Conservation (phyloP, 2,329 filamentous ascomycete species). For the Fusarium chlamydosporum region DNA sequence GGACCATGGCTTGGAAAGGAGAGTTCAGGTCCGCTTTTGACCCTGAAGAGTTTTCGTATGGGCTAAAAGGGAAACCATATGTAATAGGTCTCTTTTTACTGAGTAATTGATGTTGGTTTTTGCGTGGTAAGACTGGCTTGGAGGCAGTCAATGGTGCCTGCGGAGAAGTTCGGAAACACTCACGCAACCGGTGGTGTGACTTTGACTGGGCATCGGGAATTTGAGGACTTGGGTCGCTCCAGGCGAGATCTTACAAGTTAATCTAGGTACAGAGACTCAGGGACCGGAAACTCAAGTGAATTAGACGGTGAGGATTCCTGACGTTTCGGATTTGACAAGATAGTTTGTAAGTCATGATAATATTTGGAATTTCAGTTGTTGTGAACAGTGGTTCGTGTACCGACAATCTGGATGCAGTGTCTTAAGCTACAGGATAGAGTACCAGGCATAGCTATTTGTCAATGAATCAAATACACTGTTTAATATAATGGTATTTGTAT, state of each 20-base stretch:
- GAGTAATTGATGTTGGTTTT: background rate
- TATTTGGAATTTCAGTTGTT: background rate
- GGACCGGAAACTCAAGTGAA: background rate
- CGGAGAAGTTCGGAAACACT: constrained; percentile 37
- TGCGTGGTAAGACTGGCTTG: constrained; percentile 3
- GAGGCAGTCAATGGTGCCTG: constrained; percentile 1
- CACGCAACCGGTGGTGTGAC: constrained; percentile 42
- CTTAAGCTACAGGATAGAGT: too few species aligned
- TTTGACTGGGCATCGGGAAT: constrained; percentile 31
- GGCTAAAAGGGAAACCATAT: constrained; percentile 11
- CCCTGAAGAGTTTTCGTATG: constrained; percentile 5
- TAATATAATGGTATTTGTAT: background rate
- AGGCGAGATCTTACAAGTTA: constrained; percentile 3
- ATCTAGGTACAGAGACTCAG: background rate
- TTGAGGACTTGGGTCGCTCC: constrained; percentile 25
- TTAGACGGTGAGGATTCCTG: background rate
- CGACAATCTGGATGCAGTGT: background rate
- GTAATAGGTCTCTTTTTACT: constrained; percentile 1
- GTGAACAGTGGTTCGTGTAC: background rate
- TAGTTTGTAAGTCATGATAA: constrained; percentile 4
- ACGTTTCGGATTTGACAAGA: background rate
- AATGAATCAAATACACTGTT: background rate
- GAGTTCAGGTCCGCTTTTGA: constrained; percentile 26
- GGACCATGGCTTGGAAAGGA: constrained; percentile 21
- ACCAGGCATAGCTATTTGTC: fast-evolving